A percentile compares a stretch with the other conserved stretches of the same genome.
phyloP scores from a whole-genome alignment of 2,329 filamentous ascomycete genomes.

The Alternaria consortialis region DNA sequence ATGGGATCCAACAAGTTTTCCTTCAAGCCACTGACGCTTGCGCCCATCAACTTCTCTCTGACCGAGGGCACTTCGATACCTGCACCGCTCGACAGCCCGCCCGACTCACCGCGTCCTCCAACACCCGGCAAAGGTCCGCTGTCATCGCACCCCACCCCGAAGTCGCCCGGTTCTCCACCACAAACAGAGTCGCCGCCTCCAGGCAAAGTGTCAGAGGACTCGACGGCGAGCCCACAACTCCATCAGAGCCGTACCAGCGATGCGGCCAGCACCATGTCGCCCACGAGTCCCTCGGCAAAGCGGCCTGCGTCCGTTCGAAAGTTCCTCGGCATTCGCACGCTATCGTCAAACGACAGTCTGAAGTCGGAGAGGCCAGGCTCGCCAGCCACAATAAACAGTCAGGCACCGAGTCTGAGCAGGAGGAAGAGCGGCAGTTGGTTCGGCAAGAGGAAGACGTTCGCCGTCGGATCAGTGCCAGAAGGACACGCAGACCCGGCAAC shows the following conservation, averaged over 20 bases:
- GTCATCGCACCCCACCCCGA: constrained; percentile 54
- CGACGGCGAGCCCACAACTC: constrained; percentile 24
- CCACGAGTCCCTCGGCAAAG: constrained; percentile 43
- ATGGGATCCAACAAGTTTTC: constrained; percentile 41
- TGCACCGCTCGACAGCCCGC: constrained; percentile 52
- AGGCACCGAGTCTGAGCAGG: constrained; percentile 41
- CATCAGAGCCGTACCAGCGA: constrained; percentile 40
- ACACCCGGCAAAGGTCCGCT: constrained; percentile 52
- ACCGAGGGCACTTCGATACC: constrained; percentile 55
- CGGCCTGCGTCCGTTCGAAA: constrained; percentile 53
- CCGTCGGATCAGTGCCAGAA: constrained; percentile 46
- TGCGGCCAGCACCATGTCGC: constrained; percentile 41
- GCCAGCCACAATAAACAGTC: constrained; percentile 46
- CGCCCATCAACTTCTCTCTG: constrained; percentile 54
- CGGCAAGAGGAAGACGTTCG: constrained; percentile 49
- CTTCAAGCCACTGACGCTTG: constrained; percentile 49
- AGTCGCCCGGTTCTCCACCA: constrained; percentile 38
- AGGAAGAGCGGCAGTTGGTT: constrained; percentile 55
- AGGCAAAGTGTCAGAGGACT: constrained; percentile 29
- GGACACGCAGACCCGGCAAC: constrained; percentile 36
- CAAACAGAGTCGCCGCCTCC: constrained; percentile 29
- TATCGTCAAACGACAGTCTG: constrained; percentile 49
- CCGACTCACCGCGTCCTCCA: constrained; percentile 49
- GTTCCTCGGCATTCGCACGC: constrained; percentile 51
- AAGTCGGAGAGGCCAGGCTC: constrained; percentile 49